Percentiles rank a stretch among this genome's conserved stretches.
phyloP scores from a whole-genome alignment of 306 rosid genomes.

The Vachellia pachyceras region DNA sequence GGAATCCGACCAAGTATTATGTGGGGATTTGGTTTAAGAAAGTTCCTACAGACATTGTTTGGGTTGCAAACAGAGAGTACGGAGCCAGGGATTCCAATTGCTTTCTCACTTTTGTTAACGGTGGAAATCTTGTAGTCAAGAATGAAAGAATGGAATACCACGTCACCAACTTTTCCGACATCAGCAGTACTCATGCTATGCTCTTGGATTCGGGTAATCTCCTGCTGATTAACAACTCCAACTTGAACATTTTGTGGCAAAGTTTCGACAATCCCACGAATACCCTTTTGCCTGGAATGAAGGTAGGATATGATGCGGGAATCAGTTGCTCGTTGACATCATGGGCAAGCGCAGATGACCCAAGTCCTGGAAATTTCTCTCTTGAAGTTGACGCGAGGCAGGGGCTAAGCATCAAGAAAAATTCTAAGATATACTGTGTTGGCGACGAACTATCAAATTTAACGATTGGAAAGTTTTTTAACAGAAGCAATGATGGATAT shows the following conservation, averaged over 20 bases:
- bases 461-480: not conserved
- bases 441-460: not conserved
- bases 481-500: not conserved
- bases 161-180: not conserved
- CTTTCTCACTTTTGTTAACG: not conserved
- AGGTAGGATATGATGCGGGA: not conserved
- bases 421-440: constrained; percentile 15
- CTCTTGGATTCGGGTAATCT: too few species aligned
- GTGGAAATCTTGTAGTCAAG: constrained; percentile 21
- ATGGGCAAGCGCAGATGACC: constrained; percentile 10
- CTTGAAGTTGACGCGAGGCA: not conserved
- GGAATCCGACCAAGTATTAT: constrained; percentile 34
- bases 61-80: constrained; percentile 34
- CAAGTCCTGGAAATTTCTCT: constrained; percentile 24
- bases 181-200: not conserved
- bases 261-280: constrained; percentile 27
- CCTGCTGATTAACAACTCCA: too few species aligned
- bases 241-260: constrained; percentile 41
- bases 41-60: constrained; percentile 7
- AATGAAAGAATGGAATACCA: not conserved
- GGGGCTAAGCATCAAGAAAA: not conserved
- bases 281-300: constrained; percentile 37
- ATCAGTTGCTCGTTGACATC: not conserved
- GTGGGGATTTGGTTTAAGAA: constrained; percentile 23
- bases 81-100: not conserved